Evolutionary conservation across 108 stramenopile genomes (phyloP), one percentile per base, ranked within the genome.

Genomic region (Pseudonitzschia pungens): DNA sequence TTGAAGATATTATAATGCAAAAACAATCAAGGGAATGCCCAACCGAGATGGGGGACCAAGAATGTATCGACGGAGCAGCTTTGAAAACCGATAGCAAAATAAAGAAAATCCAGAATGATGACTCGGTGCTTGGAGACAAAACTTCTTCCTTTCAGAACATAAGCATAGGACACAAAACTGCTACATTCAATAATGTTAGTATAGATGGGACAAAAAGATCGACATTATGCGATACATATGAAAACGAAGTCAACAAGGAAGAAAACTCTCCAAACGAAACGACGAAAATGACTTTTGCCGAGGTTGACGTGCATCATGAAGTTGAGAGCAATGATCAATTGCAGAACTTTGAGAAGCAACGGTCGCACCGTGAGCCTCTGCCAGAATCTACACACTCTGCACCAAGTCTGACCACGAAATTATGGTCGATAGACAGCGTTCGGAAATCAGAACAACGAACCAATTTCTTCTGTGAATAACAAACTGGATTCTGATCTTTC

Each of bases 71-170:
- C 22, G n/a, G 22, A 58, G 3, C 5, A 22, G 22, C 24, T n/a
- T 0, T 31, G 57, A 31, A 58, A 4, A 24, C 12, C 1, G 12
- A 15, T 31, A 31, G 0, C 14, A 31, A 58, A 31, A 26, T 1
- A 4, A 58, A 14, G 27, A 27, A 22, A 26, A 15, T 0, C 2
- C 29, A 28, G 26, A n/a, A 14, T 28, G 22, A 26, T 58, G 14
- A 31, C 57, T 58, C 57, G 10, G 57, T 58, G 29, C 57, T 31
- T 14, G 57, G n/a, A 58, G 57, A 58, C 12, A 9, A 58, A 28
- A 58, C 57, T 15, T 31, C 57, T 15, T 31, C 57, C 26, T 31
- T 58, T 27, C 57, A 31, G 57, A 58, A 58, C 27, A 11, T 4
- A 48, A 48, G 45, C 29, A n/a, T 5, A 4, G 22, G 15, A 58